Base-by-base conservation (phyloP, 441 rosid species). In the Bruguiera hainesii region DNA sequence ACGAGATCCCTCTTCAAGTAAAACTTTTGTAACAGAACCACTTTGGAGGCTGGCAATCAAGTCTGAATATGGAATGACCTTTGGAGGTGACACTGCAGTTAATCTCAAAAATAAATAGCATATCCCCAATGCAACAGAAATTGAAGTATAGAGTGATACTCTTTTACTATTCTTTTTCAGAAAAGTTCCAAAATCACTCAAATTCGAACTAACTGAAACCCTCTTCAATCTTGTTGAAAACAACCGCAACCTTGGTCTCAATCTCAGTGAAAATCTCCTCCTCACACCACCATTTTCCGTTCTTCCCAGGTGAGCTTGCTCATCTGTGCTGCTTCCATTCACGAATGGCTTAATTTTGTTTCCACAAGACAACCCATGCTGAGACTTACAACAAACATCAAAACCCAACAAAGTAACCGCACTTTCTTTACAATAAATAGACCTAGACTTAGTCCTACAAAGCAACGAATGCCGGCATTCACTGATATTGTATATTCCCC, bases 1-100 rank as follows among this genome's bases (percentile, higher is more conserved):
- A 60, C 96, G 97, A 72, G 98, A 94, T 37, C 96, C 96, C 79
- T 91, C 99, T 84, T 88, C 96, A 6, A 91, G 80, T 76, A 94
- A 80, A 69, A 94, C 89, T 63, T 86, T 88, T 0, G 84, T 77
- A 61, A 89, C 96, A 61, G 83, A 80, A 51, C 93, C 89, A 60
- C 65, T 83, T 68, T 85, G 89, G 69, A 94, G 96, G 79, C 85
- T 87, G 19, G 78, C 63, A 19, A 94, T 79, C 51, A 94, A 84
- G 48, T 88, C 97, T 0, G 98, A 94, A 77, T 94, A 94, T 0
- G 98, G 97, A 68, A 94, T 91, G 67, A 76, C 60, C 64, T 86
- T 83, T 1, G 96, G 86, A 60, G 91, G 82, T 19, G 97, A 96
- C 65, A 79, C 65, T 39, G 93, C 77, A 1, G 96, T 86, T 74